A percentile compares a stretch with the other conserved stretches of the same genome.
These are phyloP conservation scores for Croton setiger DNA, from an alignment of 441 rosid genomes.

Conservation along the genomic window DNA sequence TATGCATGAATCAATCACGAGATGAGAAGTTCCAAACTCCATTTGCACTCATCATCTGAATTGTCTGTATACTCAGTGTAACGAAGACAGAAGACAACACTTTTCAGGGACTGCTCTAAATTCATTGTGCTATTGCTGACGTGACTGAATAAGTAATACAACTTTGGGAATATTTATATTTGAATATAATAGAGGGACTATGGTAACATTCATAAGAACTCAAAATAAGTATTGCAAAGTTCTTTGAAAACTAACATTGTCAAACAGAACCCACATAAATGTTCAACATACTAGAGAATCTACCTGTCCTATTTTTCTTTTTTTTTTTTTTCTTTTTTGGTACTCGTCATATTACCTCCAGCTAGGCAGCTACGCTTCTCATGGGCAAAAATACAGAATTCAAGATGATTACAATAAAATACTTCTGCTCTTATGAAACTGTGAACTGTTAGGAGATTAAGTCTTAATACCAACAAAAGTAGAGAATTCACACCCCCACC, in stretches of 20 bases:
- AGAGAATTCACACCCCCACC: slow-evolving; percentile 14
- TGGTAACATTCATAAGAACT: neutral
- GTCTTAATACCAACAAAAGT: neutral
- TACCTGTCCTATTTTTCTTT: slow-evolving; percentile 10
- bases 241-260: neutral
- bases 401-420: neutral
- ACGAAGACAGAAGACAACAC: neutral
- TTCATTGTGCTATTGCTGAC: neutral
- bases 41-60: neutral
- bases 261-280: neutral
- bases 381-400: neutral
- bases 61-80: neutral
- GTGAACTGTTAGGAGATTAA: neutral
- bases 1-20: neutral
- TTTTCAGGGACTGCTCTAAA: neutral
- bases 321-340: neutral
- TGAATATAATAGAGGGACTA: neutral
- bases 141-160: neutral
- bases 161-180: neutral
- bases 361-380: slow-evolving; percentile 3
- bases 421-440: neutral
- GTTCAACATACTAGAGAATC: neutral
- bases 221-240: neutral
- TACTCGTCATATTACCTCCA: neutral
- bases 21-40: neutral